Evolutionary conservation across 441 rosid genomes (phyloP).

Genomic region (Brassica balearica): DNA sequence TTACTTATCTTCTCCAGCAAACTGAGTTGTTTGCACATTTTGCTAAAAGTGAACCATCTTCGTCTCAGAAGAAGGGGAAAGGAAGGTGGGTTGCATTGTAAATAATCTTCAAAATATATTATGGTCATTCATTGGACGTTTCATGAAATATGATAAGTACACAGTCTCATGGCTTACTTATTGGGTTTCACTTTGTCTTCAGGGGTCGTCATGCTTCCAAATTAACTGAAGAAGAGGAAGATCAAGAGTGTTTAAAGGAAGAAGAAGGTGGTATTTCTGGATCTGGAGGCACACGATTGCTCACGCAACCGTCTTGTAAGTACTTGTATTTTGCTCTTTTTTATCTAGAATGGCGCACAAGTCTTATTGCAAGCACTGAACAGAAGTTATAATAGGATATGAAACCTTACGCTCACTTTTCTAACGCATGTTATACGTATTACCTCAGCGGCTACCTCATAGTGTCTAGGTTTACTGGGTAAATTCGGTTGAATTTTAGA

Average conservation of each 20-base stretch:
- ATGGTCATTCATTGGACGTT: not conserved
- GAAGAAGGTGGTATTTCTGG: conserved; percentile 1
- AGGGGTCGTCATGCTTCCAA: conserved; percentile 11
- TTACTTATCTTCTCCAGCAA: conserved; percentile 93
- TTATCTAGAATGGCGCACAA: conserved; percentile 1
- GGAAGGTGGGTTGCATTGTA: conserved; percentile 47
- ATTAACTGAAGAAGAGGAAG: conserved; percentile 7
- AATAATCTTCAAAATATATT: not conserved
- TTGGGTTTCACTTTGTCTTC: not conserved
- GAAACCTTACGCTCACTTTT: conserved; percentile 15
- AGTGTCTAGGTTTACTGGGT: conserved; percentile 9
- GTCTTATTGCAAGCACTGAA: not conserved
- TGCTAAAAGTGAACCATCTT: conserved; percentile 84
- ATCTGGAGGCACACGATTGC: conserved; percentile 1
- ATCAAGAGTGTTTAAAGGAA: conserved; percentile 5
- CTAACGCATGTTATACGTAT: conserved; percentile 14
- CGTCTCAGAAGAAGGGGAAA: conserved; percentile 76
- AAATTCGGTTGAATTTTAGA: conserved; percentile 4
- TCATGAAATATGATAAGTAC: not conserved
- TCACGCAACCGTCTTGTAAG: not conserved
- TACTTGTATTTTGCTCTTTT: conserved; percentile 23
- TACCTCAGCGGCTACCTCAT: conserved; percentile 13
- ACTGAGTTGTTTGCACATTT: conserved; percentile 98
- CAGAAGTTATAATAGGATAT: not conserved
- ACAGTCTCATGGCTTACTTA: not conserved